Base-by-base conservation (phyloP, 1,139 yeast genomes). In the Pichia sp. region DNA sequence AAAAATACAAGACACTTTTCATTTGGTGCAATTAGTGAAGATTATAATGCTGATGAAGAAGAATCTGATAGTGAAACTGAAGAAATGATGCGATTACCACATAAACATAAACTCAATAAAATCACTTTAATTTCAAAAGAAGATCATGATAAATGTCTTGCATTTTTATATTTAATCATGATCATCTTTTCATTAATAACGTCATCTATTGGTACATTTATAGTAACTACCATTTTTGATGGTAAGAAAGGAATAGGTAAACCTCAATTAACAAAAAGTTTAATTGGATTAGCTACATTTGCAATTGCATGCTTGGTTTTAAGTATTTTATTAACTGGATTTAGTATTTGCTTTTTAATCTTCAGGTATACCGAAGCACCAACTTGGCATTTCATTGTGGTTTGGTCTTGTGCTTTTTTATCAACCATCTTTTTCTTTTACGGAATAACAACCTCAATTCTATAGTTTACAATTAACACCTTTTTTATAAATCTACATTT, bases 141-240 rank as follows among this genome's bases (percentile, higher is more conserved):
- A 6, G 65, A 65, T 38, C 72, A 74, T 41, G 78, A 74, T 51
- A 61, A 62, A 28, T 70, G 74, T 5, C 49, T 75, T 13, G 62
- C 76, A 2, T 66, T 72, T 41, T 52, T 75, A 31, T 75, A 74
- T 49, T 49, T 72, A 31, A 54, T 69, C 1, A 56, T 70, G 14
- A 52, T 72, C 33, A 54, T 71, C 13, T 49, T 71, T 5, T 61
- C 78, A 4, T 64, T 69, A 13, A 53, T 75, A 5, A 64, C 69
- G n/a, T 63, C 73, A 2, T 71, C 72, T 5, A 62, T 74, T 22
- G 64, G 75, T 2, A 56, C 73, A 21, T 1, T 68, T 72, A 25
- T 61, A 72, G 8, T 54, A 52, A 31, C 24, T 42, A 71, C 13
- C 49, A 67, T 45, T 32, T 69, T 40, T 13, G 14, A 18, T 14